Percentiles rank a stretch among this genome's conserved stretches.
Conservation (phyloP, 768 basidiomycete genomes). For the Pleurotus eryngii region DNA sequence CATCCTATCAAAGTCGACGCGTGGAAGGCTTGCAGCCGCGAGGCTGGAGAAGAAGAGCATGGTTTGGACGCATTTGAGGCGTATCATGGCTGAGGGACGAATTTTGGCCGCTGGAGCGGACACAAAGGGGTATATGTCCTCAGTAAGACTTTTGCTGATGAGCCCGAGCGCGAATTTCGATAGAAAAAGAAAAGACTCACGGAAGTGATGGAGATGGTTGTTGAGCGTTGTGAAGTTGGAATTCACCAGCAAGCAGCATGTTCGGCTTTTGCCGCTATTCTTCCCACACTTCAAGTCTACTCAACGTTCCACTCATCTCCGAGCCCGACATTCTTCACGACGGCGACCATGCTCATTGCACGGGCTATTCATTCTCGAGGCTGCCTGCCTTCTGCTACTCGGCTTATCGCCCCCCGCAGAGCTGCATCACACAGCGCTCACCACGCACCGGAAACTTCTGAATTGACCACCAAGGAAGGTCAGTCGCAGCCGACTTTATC, state of each 20-base stretch:
- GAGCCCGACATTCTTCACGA: background rate
- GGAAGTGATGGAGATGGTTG: background rate
- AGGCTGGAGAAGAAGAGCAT: constrained; percentile 26
- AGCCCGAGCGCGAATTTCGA: background rate
- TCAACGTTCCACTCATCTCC: background rate
- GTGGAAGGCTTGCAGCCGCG: constrained; percentile 42
- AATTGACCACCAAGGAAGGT: constrained; percentile 59
- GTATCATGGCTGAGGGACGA: constrained; percentile 5
- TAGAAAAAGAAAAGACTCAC: background rate
- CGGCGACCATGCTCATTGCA: constrained; percentile 38
- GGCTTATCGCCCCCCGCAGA: constrained; percentile 38
- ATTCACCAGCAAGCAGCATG: background rate
- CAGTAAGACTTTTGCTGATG: background rate
- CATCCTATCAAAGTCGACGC: constrained; percentile 78
- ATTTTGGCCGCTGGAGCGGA: background rate
- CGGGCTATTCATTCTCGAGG: constrained; percentile 28
- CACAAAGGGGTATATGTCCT: constrained; percentile 2
- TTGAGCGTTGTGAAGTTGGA: constrained; percentile 3
- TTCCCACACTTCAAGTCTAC: background rate
- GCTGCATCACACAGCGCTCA: constrained; percentile 32
- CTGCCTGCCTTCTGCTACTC: constrained; percentile 8
- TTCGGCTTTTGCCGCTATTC: background rate
- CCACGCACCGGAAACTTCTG: constrained; percentile 36
- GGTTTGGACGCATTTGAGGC: constrained; percentile 13
- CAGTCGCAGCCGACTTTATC: constrained; percentile 13